phyloP scores from a whole-genome alignment of 2,329 filamentous ascomycete genomes.

The Fusarium subglutinans region DNA sequence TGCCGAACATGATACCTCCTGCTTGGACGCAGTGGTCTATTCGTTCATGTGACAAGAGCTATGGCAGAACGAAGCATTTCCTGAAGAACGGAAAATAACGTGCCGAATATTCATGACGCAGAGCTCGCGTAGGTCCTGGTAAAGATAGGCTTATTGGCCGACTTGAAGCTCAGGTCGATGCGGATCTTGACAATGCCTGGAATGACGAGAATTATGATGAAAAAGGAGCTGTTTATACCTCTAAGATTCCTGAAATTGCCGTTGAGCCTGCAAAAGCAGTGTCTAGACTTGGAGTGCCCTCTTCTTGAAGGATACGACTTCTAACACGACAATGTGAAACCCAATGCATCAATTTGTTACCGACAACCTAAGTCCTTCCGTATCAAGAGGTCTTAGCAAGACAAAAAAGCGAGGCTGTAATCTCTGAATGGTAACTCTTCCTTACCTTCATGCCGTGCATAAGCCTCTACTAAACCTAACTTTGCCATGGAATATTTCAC shows the following conservation, averaged over 20 bases:
- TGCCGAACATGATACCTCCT: too few relatives aligned
- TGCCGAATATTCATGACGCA: neutral
- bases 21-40: too few relatives aligned
- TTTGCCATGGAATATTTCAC: neutral
- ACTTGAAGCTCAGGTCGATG: neutral
- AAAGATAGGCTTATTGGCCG: too few relatives aligned
- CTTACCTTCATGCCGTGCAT: neutral
- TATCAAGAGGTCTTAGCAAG: neutral
- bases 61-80: neutral
- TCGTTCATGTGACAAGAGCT: too few relatives aligned
- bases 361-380: neutral
- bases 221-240: neutral
- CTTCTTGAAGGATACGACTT: neutral
- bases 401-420: neutral
- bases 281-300: neutral
- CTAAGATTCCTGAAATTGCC: neutral
- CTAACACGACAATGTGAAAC: neutral
- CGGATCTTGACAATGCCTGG: neutral
- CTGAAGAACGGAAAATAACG: rapidly evolving
- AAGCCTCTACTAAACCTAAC: neutral
- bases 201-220: neutral
- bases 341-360: neutral
- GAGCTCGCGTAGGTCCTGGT: too few relatives aligned
- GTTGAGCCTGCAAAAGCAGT: neutral
- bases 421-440: rapidly evolving